Base-by-base conservation (phyloP, 768 basidiomycete genomes). In the Amanita rimosa region DNA sequence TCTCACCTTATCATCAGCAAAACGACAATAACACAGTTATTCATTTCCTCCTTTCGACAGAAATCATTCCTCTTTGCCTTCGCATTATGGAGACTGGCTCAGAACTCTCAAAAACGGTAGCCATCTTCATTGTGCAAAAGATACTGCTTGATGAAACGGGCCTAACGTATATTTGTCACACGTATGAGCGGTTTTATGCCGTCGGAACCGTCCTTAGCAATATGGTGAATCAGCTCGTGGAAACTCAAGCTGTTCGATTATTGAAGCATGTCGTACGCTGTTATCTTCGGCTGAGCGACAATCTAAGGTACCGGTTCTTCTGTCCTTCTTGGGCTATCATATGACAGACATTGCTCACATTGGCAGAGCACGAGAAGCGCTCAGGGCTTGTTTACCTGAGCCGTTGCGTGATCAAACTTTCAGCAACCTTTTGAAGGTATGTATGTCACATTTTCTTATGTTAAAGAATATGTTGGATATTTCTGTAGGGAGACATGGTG, bases 41-140 rank as follows among this genome's bases (percentile, higher is more conserved):
- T 65, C 95, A 97, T 69, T 99, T 99, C 74, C 76, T 99, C 37
- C 79, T 99, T 39, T 96, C 94, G 3, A 99, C 96, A 47, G 96
- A 99, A 72, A 99, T 99, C 64, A 99, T 99, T 62, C 96, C 96
- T 31, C 85, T 99, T 54, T 99, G 96, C 63, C 80, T 99, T 44
- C 85, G 96, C 46, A 99, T 99, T 65, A 99, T 99, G 96, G 96
- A 99, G 66, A 97, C 96, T 3, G 96, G 96, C 37, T 96, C 94
- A 3, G 96, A 99, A 59, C 79, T 99, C 14, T 92, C 89, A 51
- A 99, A 99, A 69, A 99, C 96, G 0, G 96, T 99, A 39, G 96
- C 96, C 37, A 99, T 99, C 59, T 99, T 99, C 67, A 99, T 99
- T 59, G 96, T 99, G 3, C 96, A 99, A 65, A 99, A 99, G 68